These are phyloP conservation scores for Tolypocladium cylindrosporum DNA, from an alignment of 2,329 filamentous ascomycete species.

Conservation along the genomic window DNA sequence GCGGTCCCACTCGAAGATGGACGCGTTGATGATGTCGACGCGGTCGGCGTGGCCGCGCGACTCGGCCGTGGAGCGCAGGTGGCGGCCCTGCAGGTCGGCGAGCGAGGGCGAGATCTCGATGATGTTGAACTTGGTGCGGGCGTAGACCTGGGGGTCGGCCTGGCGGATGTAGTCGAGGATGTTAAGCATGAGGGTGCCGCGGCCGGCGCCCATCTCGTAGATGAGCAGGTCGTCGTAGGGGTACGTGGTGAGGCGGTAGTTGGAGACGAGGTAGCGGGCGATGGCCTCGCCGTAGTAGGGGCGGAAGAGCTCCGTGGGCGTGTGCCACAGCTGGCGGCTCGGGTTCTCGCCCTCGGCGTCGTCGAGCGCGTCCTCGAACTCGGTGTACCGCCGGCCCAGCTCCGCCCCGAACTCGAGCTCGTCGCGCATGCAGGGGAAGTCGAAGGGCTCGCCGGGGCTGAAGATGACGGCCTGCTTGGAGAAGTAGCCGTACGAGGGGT, in stretches of 20 bases:
- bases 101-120: conserved; percentile 88
- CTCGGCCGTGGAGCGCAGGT: conserved; percentile 56
- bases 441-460: conserved; percentile 80
- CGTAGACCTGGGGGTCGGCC: conserved; percentile 83
- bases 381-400: conserved; percentile 70
- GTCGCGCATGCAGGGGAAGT: conserved; percentile 72
- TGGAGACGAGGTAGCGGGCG: conserved; percentile 88
- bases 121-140: conserved; percentile 84
- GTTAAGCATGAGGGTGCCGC: conserved; percentile 96
- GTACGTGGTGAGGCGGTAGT: conserved; percentile 90
- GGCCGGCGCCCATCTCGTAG: conserved; percentile 97
- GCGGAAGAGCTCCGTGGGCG: conserved; percentile 90
- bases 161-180: conserved; percentile 93
- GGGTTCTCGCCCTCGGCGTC: conserved; percentile 52
- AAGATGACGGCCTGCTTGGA: conserved; percentile 96
- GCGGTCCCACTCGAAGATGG: conserved; percentile 86
- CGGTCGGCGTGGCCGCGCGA: conserved; percentile 69
- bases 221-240: conserved; percentile 96
- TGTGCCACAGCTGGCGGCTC: conserved; percentile 92
- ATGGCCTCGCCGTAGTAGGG: conserved; percentile 97
- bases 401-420: conserved; percentile 75
- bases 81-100: conserved; percentile 65
- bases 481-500: conserved; percentile 91
- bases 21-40: conserved; percentile 89
- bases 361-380: conserved; percentile 86